Evolutionary conservation across 129 eudicot genomes (phyloP), one percentile per base, ranked within the genome.

Genomic region (Centella asiatica): DNA sequence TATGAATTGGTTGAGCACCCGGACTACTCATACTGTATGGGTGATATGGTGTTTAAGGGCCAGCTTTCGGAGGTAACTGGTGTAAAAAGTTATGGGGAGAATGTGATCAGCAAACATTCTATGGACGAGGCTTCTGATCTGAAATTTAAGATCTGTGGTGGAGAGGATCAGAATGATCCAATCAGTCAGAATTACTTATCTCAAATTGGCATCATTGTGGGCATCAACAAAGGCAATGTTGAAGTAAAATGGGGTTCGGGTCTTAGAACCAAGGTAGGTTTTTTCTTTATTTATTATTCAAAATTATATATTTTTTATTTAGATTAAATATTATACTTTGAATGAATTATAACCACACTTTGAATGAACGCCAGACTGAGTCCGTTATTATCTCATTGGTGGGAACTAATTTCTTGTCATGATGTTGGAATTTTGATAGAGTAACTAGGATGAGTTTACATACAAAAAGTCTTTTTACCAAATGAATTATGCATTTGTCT

Each of bases 1-100:
- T 92, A 92, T 78, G 96, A 92, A 72, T 62, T 92, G 47, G 68
- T 82, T 48, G 99, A 92, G 68, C 99, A 92, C 72, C 95, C 96
- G 3, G 95, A 82, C 40, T 85, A 75, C 72, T 68, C 81, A 1
- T 87, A 61, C 76, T 66, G 71, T 27, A 52, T 82, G 8, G 99
- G 95, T 45, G 92, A 87, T 71, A 78, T 77, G 15, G 96, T 92
- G 48, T 80, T 84, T 49, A 73, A 76, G 55, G 59, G 57, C 5
- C 67, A 58, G 12, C 40, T 55, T 28, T 23, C 44, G 19, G 71
- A 77, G 22, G 49, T 42, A 6, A 18, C 60, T 15, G 58, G 57
- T 45, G 57, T 28, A 28, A 57, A 49, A 15, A 37, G 46, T 28
- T 32, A 28, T 14, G 11, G 25, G 25, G 58, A 45, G 39, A 25